Base-by-base conservation (phyloP, 768 basidiomycete species). In the Auricularia auricula-judae region DNA sequence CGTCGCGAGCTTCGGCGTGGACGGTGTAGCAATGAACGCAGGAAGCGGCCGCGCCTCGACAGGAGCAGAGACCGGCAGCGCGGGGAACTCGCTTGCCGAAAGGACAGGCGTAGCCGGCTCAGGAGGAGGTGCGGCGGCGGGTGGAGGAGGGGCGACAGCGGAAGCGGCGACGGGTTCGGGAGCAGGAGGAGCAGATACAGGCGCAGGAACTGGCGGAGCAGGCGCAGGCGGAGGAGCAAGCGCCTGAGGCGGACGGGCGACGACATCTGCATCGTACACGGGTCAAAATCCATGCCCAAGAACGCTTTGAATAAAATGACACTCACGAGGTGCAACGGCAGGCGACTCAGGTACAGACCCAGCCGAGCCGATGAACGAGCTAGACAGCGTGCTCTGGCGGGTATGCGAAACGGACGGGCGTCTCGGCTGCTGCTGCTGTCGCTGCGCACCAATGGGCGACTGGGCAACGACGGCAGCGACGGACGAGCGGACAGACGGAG, bases 81-180 rank as follows among this genome's bases (percentile, higher is more conserved):
- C 88, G 63, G 89, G 91, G 72, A 92, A 92, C 74, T 92, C 91
- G 71, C 82, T 76, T 47, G 84, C 76, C 66, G 89, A 89, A 33
- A 91, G 71, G 60, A 75, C 73, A 62, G 79, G 80, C 64, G 80
- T 77, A 42, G 70, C 67, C 60, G 71, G 64, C 42, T 42, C 33
- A 16, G 33, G 35, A 16, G 60, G 36, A 62, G 29, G 29, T 2
- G 29, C 29, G 29, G 29, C 29, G 29, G 29, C 29, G 29, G 29
- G 29, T 29, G 29, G 29, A 29, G 29, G 29, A 29, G 29, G 29
- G 29, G 39, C 39, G 39, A 14, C 8, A 42, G 4, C 39, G 12
- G 39, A 0, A 42, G 3, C 39, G 12, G 39, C 8, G 12, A 14
- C 8, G 8, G 39, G 39, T 8, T 8, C 39, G 39, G 39, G 39